phyloP scores from a whole-genome alignment of 2,329 filamentous ascomycete species.

The Alternaria arbusti region DNA sequence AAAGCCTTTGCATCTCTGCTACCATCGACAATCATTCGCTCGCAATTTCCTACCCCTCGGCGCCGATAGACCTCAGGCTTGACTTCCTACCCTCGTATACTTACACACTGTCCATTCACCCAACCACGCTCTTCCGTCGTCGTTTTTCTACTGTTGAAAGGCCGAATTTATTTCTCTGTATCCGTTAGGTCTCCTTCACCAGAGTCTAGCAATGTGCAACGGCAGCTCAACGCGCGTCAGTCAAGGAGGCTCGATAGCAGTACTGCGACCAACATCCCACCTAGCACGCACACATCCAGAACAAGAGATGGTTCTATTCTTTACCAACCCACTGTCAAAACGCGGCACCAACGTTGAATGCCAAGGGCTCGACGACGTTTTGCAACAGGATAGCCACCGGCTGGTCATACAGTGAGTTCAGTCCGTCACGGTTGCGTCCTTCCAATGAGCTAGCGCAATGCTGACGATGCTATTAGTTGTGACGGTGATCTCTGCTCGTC shows the following conservation, averaged over 20 bases:
- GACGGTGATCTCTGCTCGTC: slow-evolving; percentile 39
- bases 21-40: not conserved
- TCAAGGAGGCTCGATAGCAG: slow-evolving; percentile 47
- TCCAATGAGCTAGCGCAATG: not conserved
- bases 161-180: not conserved
- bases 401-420: slow-evolving; percentile 41
- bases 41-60: not conserved
- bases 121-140: not conserved
- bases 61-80: not conserved
- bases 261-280: slow-evolving; percentile 30
- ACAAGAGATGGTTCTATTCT: slow-evolving; percentile 35
- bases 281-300: slow-evolving; percentile 8
- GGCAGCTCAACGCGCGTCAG: slow-evolving; percentile 36
- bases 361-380: slow-evolving; percentile 24
- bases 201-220: slow-evolving; percentile 34
- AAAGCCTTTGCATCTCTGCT: not conserved
- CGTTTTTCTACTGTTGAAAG: not conserved
- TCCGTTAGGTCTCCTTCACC: not conserved
- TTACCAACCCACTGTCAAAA: slow-evolving; percentile 33
- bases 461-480: slow-evolving; percentile 15
- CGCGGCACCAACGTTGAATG: slow-evolving; percentile 37
- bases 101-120: not conserved
- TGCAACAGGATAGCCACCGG: slow-evolving; percentile 23
- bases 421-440: not conserved
- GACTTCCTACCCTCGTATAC: not conserved